Base-by-base conservation (phyloP, 148 eudicot genomes). In the Chenopodium quinoa region DNA sequence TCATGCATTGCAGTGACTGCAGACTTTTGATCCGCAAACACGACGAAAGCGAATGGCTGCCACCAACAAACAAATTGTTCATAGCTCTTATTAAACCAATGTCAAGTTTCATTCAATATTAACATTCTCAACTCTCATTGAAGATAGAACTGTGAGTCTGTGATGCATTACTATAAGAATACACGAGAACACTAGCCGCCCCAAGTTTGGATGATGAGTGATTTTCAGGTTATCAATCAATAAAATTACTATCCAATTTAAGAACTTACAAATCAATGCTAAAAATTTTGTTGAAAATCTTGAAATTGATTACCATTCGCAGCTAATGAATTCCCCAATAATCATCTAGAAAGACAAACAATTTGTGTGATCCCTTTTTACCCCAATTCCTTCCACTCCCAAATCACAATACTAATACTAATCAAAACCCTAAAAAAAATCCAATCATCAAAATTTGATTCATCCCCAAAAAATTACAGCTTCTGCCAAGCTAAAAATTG, bases 31-130 rank as follows among this genome's bases (percentile, higher is more conserved):
- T 93, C 95, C 76, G 81, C 72, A 74, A 93, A 93, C 10, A 89
- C 91, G 44, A 94, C 97, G 89, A 94, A 94, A 72, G 91, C 97
- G 83, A 94, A 94, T 69, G 98, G 94, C 98, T 94, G 91, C 77
- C 71, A 82, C 79, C 58, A 83, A 14, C 47, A 32, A 69, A 77
- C 68, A 62, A 73, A 13, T 67, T 48, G 81, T 86, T 56, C 14
- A 89, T 80, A 81, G 37, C 46, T 74, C 29, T 25, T 47, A 50
- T 17, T 17, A 47, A 5, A 74, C 5, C 3, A 64, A 74, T 25
- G 47, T 13, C 40, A 23, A 29, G 78, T 23, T 11, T 69, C 78
- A 3, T 9, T 50, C 23, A 50, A 50, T 4, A 14, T 3, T 19
- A 32, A 31, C 11, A 58, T 2, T 58, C 63, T 14, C 63, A 58